Evolutionary conservation across 306 rosid species (phyloP), one percentile per base, ranked within the genome.

Genomic region (Senna siamea): DNA sequence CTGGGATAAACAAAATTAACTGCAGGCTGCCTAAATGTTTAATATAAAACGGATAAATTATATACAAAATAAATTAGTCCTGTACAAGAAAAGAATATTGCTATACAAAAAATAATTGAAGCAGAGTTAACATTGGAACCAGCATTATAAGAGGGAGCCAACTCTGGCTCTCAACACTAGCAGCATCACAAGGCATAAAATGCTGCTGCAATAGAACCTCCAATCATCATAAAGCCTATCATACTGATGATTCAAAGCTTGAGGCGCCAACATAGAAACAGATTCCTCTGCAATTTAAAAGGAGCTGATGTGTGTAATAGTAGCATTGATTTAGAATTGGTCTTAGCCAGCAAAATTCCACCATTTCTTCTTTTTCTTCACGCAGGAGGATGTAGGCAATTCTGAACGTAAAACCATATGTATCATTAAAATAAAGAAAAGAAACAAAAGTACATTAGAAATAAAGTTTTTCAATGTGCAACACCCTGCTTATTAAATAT

Each of bases 331-430:
- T 30, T 48, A 32, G 64, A 18, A 66, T 35, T 28, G 70, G 70
- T 70, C 68, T 80, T 79, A 84, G 37, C 23, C 72, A 35, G 72
- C 69, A 10, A 81, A 75, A 72, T 82, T 82, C 97, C 93, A 94
- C 98, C 96, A 91, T 81, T 55, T 91, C 87, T 85, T 89, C 90
- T 92, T 91, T 75, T 81, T 94, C 95, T 58, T 87, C 34, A 43
- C 10, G 67, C 18, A 15, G 11, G 81, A 15, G 9, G 80, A 64
- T 0, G 77, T 44, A 23, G 95, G 95, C 53, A 87, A 78, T 44
- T 86, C 90, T 86, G 81, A 64, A 80, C 12, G 46, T 8, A 64
- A 73, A 73, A 79, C 63, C 5, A 59, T 63, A 79, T 0, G 34
- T 3, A 41, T 38, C 14, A 40, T 19, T 57, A 44, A 37, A 5